Conservation (phyloP, 2,329 filamentous ascomycete genomes). For the Calonectria naviculata region DNA sequence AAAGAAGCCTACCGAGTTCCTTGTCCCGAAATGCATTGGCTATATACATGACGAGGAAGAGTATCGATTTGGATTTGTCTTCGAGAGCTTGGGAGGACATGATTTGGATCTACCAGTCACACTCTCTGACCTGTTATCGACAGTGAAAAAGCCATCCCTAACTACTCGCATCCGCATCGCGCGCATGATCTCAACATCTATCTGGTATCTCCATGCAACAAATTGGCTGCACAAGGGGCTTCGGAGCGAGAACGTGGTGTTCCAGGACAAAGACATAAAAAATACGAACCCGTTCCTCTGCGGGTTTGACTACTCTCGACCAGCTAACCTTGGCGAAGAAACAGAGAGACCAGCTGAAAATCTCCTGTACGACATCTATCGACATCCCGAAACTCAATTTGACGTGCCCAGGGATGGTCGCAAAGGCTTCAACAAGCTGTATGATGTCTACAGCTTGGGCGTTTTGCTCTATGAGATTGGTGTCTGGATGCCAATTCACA, state of each 20-base stretch:
- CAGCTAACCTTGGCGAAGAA: not conserved
- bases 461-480: not conserved
- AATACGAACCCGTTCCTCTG: not conserved
- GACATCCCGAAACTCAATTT: slow-evolving; percentile 6
- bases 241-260: not conserved
- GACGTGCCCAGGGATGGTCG: not conserved
- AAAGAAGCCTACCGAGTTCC: slow-evolving; percentile 10
- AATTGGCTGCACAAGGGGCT: slow-evolving; percentile 3
- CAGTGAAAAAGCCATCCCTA: not conserved
- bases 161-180: not conserved
- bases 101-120: not conserved
- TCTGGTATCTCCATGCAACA: slow-evolving; percentile 6
- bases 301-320: slow-evolving; percentile 10
- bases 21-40: not conserved
- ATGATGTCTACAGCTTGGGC: slow-evolving; percentile 2
- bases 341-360: not conserved
- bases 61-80: not conserved
- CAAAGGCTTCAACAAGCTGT: not conserved
- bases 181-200: not conserved
- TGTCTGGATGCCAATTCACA: not conserved
- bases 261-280: not conserved
- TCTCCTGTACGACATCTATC: not conserved
- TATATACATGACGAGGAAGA: not conserved
- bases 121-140: not conserved
- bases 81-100: not conserved